Evolutionary conservation across 2,329 filamentous ascomycete species (phyloP), one percentile per base, ranked within the genome.

Genomic region (Arthroderma sp.): DNA sequence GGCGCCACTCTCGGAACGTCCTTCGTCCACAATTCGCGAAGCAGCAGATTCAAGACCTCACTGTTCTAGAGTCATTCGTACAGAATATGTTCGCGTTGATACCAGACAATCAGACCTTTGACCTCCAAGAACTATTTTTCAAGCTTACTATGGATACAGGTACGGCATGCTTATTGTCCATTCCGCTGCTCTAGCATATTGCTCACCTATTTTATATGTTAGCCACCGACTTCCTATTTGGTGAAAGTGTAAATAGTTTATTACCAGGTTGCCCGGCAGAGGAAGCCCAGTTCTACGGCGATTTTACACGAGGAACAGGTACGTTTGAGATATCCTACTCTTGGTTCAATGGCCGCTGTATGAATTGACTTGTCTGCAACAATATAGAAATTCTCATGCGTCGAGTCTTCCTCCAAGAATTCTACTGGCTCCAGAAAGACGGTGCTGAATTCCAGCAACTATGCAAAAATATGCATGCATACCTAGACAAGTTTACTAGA

Each of bases 21-120:
- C 83, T 96, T 61, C 80, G 90, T 1, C 90, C 91, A 0, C 88
- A 94, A 66, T 95, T 95, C 71, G 83, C 89, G 66, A 86, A 86
- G 64, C 87, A 94, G 66, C 86, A 90, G 19, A 81, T 95, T 37
- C 86, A 85, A 61, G 88, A 95, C 69, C 74, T 95, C 60, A 79
- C 88, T 55, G 83, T 85, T 59, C 91, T 95, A 67, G 91, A 95
- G 72, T 76, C 77, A 21, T 89, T 95, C 67, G 79, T 91, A 23
- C 78, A 87, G 66, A 80, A 82, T 0, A 76, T 95, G n/a, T 81
- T 94, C 94, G 61, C 77, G 79, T 28, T 80, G 37, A 61, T 82
- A 56, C 77, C 78, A 1, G 78, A 79, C 0, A 75, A 68, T 13
- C 58, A 76, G 5, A 76, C 81, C 8, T 75, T 91, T 31, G 82